phyloP scores from a whole-genome alignment of 2,329 filamentous ascomycete genomes.

The Tolypocladium cylindrosporum region DNA sequence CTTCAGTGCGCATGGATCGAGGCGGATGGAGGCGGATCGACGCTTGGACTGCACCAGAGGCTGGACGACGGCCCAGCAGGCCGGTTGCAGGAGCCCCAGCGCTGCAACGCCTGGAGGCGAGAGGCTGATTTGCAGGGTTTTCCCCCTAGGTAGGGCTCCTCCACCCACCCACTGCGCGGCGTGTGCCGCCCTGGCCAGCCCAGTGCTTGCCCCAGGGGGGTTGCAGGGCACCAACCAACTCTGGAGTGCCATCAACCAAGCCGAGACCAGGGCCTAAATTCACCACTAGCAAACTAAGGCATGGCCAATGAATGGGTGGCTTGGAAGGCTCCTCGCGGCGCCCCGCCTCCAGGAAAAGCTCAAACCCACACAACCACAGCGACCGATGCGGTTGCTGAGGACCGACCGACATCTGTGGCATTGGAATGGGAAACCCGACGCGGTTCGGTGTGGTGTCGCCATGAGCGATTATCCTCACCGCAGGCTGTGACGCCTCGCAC shows the following conservation, averaged over 20 bases:
- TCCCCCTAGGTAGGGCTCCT: background rate
- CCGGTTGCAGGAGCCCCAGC: slow-evolving; percentile 4
- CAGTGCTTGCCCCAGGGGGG: background rate
- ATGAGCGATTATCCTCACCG: background rate
- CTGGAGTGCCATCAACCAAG: background rate
- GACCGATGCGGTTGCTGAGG: background rate
- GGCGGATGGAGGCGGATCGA: slow-evolving; percentile 3
- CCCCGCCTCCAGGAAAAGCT: background rate
- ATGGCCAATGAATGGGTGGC: background rate
- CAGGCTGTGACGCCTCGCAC: too few species aligned
- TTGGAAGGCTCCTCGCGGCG: background rate
- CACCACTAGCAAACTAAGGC: background rate
- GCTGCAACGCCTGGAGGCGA: background rate
- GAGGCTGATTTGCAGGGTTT: background rate
- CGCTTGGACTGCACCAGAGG: slow-evolving; percentile 1
- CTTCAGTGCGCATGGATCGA: background rate
- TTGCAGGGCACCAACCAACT: background rate
- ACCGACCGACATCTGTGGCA: background rate
- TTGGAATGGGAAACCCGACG: background rate
- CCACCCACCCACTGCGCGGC: background rate
- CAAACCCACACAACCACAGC: background rate
- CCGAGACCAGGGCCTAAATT: background rate
- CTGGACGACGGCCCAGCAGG: slow-evolving; percentile 3
- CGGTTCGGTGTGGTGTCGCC: background rate
- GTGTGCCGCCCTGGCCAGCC: background rate